Evolutionary conservation across 1,284 basidiomycete species (phyloP).

Genomic region (Ceratobasidium sp.): DNA sequence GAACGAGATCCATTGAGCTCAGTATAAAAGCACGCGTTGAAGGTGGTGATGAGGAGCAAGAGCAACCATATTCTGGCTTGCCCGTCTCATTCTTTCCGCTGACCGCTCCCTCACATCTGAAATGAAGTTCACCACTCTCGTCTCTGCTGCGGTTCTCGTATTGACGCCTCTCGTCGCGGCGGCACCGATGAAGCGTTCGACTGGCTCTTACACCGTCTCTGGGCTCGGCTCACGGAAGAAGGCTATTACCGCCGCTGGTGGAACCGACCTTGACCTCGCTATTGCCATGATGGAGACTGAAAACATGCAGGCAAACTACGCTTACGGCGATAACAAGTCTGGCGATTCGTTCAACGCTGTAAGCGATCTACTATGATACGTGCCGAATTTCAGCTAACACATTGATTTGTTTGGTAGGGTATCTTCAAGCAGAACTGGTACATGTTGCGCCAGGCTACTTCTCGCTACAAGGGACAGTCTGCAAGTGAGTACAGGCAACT

Average conservation of each 20-base stretch:
- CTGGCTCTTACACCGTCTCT: constrained; percentile 4
- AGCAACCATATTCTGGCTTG: neutral
- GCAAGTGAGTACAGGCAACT: neutral
- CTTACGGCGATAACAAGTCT: constrained; percentile 1
- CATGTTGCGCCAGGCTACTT: neutral
- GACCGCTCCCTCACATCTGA: neutral
- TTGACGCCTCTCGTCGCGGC: neutral
- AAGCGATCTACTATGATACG: neutral
- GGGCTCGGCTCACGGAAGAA: neutral
- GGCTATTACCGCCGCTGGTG: neutral
- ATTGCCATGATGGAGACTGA: constrained; percentile 16
- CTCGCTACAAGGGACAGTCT: neutral
- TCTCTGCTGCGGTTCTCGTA: neutral
- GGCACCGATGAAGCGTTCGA: constrained; percentile 5
- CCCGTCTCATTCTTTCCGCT: neutral
- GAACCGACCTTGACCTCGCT: neutral
- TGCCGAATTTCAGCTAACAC: neutral
- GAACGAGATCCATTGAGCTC: neutral
- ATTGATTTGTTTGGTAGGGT: neutral
- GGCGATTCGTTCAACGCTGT: constrained; percentile 4
- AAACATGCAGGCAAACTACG: constrained; percentile 1
- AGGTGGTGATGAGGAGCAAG: neutral
- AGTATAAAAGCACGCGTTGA: neutral
- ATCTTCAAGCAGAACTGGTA: constrained; percentile 16
- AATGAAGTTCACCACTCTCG: neutral